Percentiles rank a stretch among this genome's conserved stretches.
Conservation (phyloP, 768 basidiomycete species). For the Suillus spraguei region DNA sequence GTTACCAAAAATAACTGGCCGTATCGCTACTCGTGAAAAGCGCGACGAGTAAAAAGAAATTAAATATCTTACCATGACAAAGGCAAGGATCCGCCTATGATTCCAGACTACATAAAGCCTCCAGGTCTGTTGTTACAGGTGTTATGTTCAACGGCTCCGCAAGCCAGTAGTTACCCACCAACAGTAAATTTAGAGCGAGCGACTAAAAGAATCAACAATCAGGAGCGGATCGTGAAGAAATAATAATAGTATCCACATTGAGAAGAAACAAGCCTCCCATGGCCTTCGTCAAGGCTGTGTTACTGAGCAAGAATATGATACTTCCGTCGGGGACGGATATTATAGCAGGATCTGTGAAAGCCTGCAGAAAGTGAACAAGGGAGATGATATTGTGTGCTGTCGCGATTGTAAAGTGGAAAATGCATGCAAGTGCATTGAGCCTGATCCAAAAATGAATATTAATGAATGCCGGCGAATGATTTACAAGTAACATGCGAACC, state of each 20-base stretch:
- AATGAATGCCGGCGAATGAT: neutral
- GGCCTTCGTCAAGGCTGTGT: neutral
- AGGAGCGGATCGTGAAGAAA: neutral
- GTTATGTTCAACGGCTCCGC: neutral
- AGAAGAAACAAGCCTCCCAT: conserved; percentile 10
- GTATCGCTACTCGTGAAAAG: neutral
- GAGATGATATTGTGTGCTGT: conserved; percentile 12
- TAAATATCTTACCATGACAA: neutral
- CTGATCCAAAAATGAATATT: neutral
- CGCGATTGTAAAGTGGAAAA: conserved; percentile 10
- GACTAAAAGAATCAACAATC: neutral
- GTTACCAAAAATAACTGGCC: conserved; percentile 6
- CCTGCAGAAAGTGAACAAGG: conserved; percentile 1
- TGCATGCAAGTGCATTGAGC: neutral
- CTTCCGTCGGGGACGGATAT: neutral
- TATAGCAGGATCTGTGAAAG: conserved; percentile 1
- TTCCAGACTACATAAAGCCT: conserved; percentile 9
- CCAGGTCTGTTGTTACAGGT: conserved; percentile 5
- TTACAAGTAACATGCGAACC: neutral
- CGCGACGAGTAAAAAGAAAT: neutral
- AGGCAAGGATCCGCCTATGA: neutral
- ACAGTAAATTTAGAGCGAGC: conserved; percentile 6
- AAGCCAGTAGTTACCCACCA: neutral
- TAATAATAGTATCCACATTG: neutral
- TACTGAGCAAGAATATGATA: neutral